Evolutionary conservation across 2,329 filamentous ascomycete species (phyloP), one percentile per base, ranked within the genome.

Genomic region (Penicillium hordei): DNA sequence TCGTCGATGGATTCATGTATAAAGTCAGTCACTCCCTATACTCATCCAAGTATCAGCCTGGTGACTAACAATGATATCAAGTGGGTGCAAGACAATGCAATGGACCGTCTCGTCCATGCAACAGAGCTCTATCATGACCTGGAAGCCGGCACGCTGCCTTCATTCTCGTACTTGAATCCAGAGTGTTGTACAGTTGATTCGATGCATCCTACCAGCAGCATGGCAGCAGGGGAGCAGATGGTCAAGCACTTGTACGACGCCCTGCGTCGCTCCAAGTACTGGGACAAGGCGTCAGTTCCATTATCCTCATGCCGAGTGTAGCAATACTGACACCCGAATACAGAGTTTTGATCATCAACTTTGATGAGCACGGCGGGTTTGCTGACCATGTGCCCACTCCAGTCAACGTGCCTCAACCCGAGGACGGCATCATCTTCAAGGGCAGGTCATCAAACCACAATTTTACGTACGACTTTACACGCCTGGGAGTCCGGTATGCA

Each of bases 61-160:
- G 12, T 17, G 9, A 12, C 31, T 33, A 33, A 15, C 12, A 33
- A 33, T 33, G 5, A 23, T 39, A 40, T 42, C 25, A 60, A 74
- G 65, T 75, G 71, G 69, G 72, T 74, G 23, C 72, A 76, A 65
- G 69, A 75, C 50, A 72, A 74, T 46, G 70, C 68, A 49, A 70
- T 73, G 62, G 66, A 72, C 52, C 63, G 63, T 13, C 65, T 76
- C 4, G 70, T 68, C 12, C 63, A 70, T 49, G 68, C 68, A 9
- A 60, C 63, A 44, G 54, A 71, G 19, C 93, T 93, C 78, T 81
- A 87, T 65, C 75, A 31, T 31, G 29, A 31, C 29, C 12, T 31
- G 29, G 29, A 31, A 31, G 12, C 29, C 58, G 77, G 86, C 64
- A 82, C 77, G 19, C 81, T 92, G n/a, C 89, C 89, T 1, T 88